phyloP scores from a whole-genome alignment of 73 alveolate genomes.

The Paramecium biaurelia region DNA sequence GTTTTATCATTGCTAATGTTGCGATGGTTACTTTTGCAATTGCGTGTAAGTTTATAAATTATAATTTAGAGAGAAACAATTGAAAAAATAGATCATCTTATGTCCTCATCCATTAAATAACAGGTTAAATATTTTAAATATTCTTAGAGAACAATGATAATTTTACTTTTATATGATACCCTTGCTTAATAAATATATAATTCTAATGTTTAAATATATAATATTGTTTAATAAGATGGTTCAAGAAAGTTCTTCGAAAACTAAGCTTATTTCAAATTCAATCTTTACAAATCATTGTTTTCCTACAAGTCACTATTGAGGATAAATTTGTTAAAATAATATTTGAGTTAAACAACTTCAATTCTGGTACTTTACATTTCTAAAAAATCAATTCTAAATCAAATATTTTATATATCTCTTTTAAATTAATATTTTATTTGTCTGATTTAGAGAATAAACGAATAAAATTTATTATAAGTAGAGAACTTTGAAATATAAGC shows the following conservation, averaged over 20 bases:
- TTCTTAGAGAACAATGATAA: no score
- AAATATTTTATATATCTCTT: no score
- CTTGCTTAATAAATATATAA: neutral
- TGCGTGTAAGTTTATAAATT: neutral
- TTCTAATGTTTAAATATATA: neutral
- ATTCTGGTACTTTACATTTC: no score
- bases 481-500: neutral
- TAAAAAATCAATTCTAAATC: no score
- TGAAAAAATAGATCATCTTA: neutral
- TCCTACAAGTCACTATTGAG: no score
- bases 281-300: no score
- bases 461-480: no score
- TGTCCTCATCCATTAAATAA: neutral
- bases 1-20: neutral
- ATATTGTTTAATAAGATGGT: neutral
- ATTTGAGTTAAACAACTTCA: no score
- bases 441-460: neutral
- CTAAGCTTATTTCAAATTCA: no score
- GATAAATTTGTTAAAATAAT: no score
- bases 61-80: neutral
- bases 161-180: neutral
- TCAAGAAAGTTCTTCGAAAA: no score
- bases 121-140: neutral
- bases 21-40: neutral
- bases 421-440: no score